phyloP scores from a whole-genome alignment of 176 grass and related monocot genomes.

The Aegilops tauschii region DNA sequence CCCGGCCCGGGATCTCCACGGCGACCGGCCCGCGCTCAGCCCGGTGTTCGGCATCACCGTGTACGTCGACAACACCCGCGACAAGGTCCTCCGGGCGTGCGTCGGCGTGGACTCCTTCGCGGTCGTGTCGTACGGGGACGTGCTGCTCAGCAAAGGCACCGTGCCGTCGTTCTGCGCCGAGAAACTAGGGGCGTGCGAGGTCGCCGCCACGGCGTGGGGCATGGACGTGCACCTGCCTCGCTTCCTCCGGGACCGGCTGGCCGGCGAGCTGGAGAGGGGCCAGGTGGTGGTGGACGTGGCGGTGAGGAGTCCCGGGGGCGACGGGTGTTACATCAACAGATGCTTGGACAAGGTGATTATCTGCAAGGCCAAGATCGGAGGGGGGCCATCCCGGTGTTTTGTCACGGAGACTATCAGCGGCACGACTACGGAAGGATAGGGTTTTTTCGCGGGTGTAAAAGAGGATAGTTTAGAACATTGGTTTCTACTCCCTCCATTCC shows the following conservation, averaged over 20 bases:
- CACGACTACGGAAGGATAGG: not conserved
- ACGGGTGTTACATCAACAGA: not conserved
- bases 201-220: not conserved
- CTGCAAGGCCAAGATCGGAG: slow-evolving; percentile 18
- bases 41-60: slow-evolving; percentile 30
- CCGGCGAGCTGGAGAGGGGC: not conserved
- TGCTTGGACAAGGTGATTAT: not conserved
- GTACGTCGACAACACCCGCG: not conserved
- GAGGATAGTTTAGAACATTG: no score
- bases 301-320: not conserved
- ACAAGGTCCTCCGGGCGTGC: not conserved
- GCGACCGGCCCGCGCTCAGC: not conserved
- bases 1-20: not conserved
- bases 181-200: not conserved
- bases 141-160: slow-evolving; percentile 18
- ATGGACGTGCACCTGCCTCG: not conserved
- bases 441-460: no score
- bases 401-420: not conserved
- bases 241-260: slow-evolving; percentile 16
- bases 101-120: not conserved
- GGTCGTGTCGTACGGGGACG: slow-evolving; percentile 1
- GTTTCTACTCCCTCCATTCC: no score
- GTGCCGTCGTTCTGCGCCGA: not conserved
- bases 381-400: not conserved
- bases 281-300: slow-evolving; percentile 11